Percentiles rank a stretch among this genome's conserved stretches.
Evolutionary conservation across 1,284 basidiomycete genomes (phyloP).

Genomic region (Trichosporon sp.): DNA sequence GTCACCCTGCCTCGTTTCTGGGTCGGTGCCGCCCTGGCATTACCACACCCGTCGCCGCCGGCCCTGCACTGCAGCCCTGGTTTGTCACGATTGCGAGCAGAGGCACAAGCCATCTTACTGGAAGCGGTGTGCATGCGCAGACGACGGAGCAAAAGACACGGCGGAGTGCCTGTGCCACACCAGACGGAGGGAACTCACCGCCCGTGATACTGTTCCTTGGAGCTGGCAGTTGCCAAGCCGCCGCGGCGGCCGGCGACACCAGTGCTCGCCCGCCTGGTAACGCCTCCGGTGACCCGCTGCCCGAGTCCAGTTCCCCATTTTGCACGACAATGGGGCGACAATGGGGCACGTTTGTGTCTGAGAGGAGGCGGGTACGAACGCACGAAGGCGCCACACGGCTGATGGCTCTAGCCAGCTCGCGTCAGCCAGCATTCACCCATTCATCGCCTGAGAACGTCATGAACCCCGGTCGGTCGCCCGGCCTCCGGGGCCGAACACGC

Average conservation of each 20-base stretch:
- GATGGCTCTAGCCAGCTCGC: not conserved
- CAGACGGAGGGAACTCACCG: not conserved
- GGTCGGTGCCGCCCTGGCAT: not conserved
- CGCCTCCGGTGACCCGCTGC: no score
- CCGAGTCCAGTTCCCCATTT: no score
- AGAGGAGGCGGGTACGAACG: not conserved
- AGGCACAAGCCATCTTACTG: not conserved
- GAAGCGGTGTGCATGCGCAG: not conserved
- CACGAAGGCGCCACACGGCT: not conserved
- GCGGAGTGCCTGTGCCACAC: not conserved
- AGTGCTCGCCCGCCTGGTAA: not conserved
- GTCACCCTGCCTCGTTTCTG: not conserved
- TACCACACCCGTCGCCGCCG: not conserved
- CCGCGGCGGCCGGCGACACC: no score
- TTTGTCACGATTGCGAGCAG: not conserved
- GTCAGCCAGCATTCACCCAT: not conserved
- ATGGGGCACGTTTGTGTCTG: no score
- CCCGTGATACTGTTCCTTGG: not conserved
- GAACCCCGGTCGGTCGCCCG: not conserved
- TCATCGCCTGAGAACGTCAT: not conserved
- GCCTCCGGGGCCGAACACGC: no score
- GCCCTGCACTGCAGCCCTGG: no score
- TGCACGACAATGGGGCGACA: no score
- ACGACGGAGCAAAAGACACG: not conserved
- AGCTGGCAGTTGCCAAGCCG: not conserved